Evolutionary conservation across 83 land plant species (phyloP), one percentile per base, ranked within the genome.

Genomic region (Thuja plicata): DNA sequence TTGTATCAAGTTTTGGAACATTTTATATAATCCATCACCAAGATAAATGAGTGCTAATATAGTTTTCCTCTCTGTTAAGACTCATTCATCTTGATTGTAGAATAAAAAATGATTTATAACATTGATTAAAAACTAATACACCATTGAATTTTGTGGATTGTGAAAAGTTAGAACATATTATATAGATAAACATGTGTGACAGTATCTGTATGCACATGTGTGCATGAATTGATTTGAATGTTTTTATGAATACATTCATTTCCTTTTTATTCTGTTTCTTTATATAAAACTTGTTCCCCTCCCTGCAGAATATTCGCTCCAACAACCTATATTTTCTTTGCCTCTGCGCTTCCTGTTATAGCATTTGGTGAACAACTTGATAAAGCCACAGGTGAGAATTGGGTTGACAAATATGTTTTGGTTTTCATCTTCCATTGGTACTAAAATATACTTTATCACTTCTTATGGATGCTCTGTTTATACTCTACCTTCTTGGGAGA

Each of bases 261-360:
- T 46, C 8, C 81, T 54, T 57, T 40, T 46, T 7, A 34, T 80
- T 54, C 38, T 30, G 19, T 27, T 78, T 73, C 32, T 73, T 0
- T 5, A 73, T 6, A 86, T 43, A 10, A n/a, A 57, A 32, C n/a
- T 79, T 46, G 35, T 21, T 91, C 46, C 86, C 37, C 10, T 88
- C 19, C 21, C 27, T 88, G 37, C 91, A 97, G 96, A 89, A 96
- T 97, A 74, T 91, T 97, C 62, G 97, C 97, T 70, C 97, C 99
- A 77, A 96, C 96, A 13, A 86, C 90, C 19, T 97, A 96, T 40
- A 97, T 97, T 40, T 95, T 97, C 89, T 97, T 97, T 90, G 98
- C 97, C 55, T 96, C 97, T 77, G 97, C 97, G 10, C 92, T 97
- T 78, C 97, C 96, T 8, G 99, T 97, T n/a, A 94, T 97, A 85